phyloP scores from a whole-genome alignment of 2,329 filamentous ascomycete genomes.

The Ophiostoma pallidulum region DNA sequence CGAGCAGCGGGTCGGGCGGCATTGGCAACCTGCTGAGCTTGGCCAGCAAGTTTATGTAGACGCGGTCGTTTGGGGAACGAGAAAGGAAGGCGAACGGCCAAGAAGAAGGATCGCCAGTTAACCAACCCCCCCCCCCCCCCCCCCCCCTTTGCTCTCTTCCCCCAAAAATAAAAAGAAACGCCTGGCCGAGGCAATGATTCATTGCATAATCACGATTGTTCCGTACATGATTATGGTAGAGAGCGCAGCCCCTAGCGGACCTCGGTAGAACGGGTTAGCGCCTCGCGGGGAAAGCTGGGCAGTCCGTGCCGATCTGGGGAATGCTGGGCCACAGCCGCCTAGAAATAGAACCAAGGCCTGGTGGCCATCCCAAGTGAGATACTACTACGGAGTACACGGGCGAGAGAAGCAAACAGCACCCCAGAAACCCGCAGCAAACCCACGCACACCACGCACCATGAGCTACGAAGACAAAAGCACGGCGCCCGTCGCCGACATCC shows the following conservation, averaged over 20 bases:
- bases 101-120: too few species aligned
- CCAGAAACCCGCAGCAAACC: background rate
- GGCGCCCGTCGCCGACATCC: constrained; percentile 1
- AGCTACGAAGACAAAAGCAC: constrained; percentile 4
- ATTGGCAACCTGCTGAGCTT: constrained; percentile 33
- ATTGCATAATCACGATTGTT: background rate
- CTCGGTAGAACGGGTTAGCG: constrained; percentile 6
- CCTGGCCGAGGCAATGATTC: too few species aligned
- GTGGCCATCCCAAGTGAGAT: too few species aligned
- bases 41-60: constrained; percentile 38
- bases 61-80: background rate
- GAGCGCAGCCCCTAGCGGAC: too few species aligned
- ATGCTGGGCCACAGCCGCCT: too few species aligned
- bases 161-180: too few species aligned
- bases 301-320: constrained; percentile 7
- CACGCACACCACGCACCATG: background rate
- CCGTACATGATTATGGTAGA: too few species aligned
- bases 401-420: background rate
- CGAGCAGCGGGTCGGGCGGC: constrained; percentile 42
- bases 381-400: too few species aligned
- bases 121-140: too few species aligned
- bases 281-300: constrained; percentile 6
- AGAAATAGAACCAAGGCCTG: too few species aligned
- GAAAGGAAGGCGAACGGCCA: background rate
- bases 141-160: too few species aligned